Evolutionary conservation across 768 basidiomycete species (phyloP).

Genomic region (Guyanaporus albipodus): DNA sequence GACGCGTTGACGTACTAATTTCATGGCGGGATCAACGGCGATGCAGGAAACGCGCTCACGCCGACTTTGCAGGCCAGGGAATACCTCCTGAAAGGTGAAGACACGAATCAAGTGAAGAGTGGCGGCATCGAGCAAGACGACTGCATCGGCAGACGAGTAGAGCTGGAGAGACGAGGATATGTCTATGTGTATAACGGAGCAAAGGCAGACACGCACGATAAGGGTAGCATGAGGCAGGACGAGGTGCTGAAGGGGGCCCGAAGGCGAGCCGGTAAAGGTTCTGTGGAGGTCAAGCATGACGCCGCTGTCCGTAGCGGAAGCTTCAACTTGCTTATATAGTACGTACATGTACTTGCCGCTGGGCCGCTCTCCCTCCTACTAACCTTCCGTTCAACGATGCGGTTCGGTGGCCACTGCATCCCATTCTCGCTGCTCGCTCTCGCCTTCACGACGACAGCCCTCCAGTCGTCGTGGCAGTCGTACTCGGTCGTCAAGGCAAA

Average conservation of each 20-base stretch:
- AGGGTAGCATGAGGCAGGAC: conserved; percentile 51
- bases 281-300: conserved; percentile 46
- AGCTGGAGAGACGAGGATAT: conserved; percentile 41
- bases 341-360: no score
- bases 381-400: conserved; percentile 22
- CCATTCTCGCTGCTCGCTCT: conserved; percentile 34
- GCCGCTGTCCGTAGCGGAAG: conserved; percentile 1
- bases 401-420: conserved; percentile 30
- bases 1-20: conserved; percentile 54
- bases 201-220: conserved; percentile 44
- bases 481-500: conserved; percentile 32
- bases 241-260: conserved; percentile 53
- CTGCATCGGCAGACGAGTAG: conserved; percentile 65
- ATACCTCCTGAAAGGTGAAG: conserved; percentile 78
- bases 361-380: neutral
- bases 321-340: conserved; percentile 14
- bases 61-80: conserved; percentile 52
- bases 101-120: conserved; percentile 61
- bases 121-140: conserved; percentile 70
- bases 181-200: neutral
- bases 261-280: conserved; percentile 50
- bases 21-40: conserved; percentile 74
- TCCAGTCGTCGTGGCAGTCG: conserved; percentile 24
- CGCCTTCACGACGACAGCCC: conserved; percentile 12
- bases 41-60: conserved; percentile 53